phyloP scores from a whole-genome alignment of 1,284 basidiomycete genomes.

The Pholiota adiposa region DNA sequence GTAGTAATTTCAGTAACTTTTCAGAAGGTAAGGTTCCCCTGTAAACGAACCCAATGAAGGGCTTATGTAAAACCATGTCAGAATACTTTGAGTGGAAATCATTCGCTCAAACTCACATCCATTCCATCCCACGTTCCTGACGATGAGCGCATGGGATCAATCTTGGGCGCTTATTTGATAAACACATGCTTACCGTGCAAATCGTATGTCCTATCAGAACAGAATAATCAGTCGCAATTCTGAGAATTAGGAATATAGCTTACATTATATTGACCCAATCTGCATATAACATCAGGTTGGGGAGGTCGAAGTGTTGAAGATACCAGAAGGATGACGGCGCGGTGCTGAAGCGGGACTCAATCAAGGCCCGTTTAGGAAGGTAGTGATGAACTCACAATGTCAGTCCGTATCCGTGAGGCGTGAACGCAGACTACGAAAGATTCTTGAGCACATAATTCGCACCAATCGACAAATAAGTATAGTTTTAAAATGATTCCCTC shows the following conservation, averaged over 20 bases:
- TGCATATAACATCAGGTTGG: constrained; percentile 11
- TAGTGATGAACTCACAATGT: constrained; percentile 17
- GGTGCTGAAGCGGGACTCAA: background rate
- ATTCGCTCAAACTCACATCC: background rate
- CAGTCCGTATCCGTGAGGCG: constrained; percentile 16
- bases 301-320: constrained; percentile 23
- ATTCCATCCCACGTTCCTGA: constrained; percentile 12
- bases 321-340: constrained; percentile 28
- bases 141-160: background rate
- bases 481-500: background rate
- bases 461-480: too few relatives aligned
- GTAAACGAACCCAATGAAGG: constrained; percentile 5
- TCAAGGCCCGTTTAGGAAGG: background rate
- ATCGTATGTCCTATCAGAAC: constrained; percentile 6
- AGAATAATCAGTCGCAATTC: background rate
- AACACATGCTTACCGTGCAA: constrained; percentile 4
- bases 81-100: background rate
- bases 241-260: background rate
- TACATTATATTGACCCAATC: constrained; percentile 30
- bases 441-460: too few relatives aligned
- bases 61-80: background rate
- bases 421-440: background rate
- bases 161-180: background rate
- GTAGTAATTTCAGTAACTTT: background rate
- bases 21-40: background rate